phyloP scores from a whole-genome alignment of 352 stramenopile genomes.

The Pythium pyrilobum region DNA sequence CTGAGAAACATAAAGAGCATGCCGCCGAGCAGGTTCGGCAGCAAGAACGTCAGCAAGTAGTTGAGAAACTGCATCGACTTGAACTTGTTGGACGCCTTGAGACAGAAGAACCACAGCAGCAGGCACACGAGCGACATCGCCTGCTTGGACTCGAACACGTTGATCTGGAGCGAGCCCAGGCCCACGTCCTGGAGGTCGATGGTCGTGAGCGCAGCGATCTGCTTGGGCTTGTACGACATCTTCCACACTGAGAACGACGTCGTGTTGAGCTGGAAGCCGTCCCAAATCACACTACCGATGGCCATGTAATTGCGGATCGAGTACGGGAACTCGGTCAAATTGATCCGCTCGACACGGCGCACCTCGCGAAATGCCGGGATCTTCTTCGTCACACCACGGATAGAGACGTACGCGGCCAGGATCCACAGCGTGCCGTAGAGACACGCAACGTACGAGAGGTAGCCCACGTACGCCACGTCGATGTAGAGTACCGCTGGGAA shows the following conservation, averaged over 20 bases:
- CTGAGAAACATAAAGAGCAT: conserved; percentile 36
- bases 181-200: conserved; percentile 26
- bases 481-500: conserved; percentile 8
- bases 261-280: conserved; percentile 33
- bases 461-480: neutral
- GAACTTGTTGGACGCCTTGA: conserved; percentile 41
- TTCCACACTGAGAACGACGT: conserved; percentile 34
- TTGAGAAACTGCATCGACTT: conserved; percentile 32
- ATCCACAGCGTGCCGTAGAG: conserved; percentile 26
- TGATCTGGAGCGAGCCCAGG: conserved; percentile 19
- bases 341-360: conserved; percentile 25
- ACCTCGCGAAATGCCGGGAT: conserved; percentile 31
- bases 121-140: conserved; percentile 19
- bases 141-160: conserved; percentile 24
- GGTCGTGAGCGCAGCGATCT: conserved; percentile 24
- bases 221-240: conserved; percentile 25
- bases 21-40: conserved; percentile 25
- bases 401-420: conserved; percentile 20
- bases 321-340: conserved; percentile 28
- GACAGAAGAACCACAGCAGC: conserved; percentile 28
- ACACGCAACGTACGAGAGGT: conserved; percentile 21
- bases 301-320: conserved; percentile 36
- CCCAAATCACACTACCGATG: conserved; percentile 29
- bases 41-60: conserved; percentile 31
- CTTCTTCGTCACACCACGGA: conserved; percentile 22